Evolutionary conservation across 208 protist species (phyloP), one percentile per base, ranked within the genome.

Genomic region (Leishmania mexicana): DNA sequence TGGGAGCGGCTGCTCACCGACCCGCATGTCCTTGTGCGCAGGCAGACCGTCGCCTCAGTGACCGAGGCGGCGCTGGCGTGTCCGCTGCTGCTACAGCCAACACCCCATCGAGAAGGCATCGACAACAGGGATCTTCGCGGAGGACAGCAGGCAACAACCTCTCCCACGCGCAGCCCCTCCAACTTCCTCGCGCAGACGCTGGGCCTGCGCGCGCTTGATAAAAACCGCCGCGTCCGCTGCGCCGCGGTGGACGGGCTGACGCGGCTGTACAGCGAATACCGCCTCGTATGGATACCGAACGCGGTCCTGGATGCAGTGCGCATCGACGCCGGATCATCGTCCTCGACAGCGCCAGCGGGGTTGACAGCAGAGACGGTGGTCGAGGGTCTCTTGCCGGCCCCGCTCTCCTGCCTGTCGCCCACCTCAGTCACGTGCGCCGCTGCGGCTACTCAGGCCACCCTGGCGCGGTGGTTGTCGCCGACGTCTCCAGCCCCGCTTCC

Each of bases 241-340:
- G 78, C 83, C 35, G 92, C 94, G 3, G 88, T 95, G 17, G 86
- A 90, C 28, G 83, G 87, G 65, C 81, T 95, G 15, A 80, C 84
- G 51, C 57, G 35, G 54, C 86, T 97, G 19, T 97, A 95, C 82
- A 83, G 80, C 38, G 81, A 62, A 21, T 81, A 88, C 64, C 77
- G 79, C 8, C 76, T 85, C 13, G 8, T 85, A 31, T 96, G 93
- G 93, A 90, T 96, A 47, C 93, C 93, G 5, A 85, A 91, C 74
- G 78, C 76, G 2, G 86, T 95, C 10, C 68, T 95, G 58, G 79
- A 85, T 42, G 81, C 88, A 19, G 45, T 85, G n/a, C 83, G 92
- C 1, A 86, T 87, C 17, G 93, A 96, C 58, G 84, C 78, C 40
- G 54, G 71, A 83, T 76, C 19, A 13, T 11, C 7, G 35, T 51